phyloP scores from a whole-genome alignment of 164 flowering plant species.

The Annona squamosa region DNA sequence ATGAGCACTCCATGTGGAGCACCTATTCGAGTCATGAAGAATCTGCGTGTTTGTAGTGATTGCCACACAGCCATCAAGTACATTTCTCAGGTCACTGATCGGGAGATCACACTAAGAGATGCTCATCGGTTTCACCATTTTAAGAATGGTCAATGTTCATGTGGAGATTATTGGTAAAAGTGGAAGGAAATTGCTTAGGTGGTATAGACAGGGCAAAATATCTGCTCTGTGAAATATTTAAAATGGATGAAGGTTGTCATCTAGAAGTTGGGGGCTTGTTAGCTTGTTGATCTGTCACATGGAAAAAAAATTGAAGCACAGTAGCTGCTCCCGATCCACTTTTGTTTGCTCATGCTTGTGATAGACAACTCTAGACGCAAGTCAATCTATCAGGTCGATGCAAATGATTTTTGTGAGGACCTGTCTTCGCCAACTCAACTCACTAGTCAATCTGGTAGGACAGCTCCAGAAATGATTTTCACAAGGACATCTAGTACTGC shows the following conservation, averaged over 20 bases:
- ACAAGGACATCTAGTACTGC: neutral
- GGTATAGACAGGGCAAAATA: neutral
- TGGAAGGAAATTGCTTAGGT: neutral
- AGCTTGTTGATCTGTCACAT: neutral
- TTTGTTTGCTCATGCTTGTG: neutral
- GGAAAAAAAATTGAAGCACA: neutral
- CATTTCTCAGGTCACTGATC: conserved; percentile 32
- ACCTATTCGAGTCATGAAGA: conserved; percentile 40
- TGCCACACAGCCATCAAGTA: conserved; percentile 45
- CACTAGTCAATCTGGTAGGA: too few species aligned
- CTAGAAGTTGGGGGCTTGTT: neutral
- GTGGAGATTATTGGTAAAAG: conserved; percentile 49
- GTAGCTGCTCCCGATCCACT: neutral
- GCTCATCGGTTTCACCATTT: conserved; percentile 47
- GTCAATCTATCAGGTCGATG: too few species aligned
- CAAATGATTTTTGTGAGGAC: too few species aligned
- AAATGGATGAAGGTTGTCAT: neutral
- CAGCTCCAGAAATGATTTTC: too few species aligned
- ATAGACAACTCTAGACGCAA: neutral
- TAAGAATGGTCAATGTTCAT: conserved; percentile 44
- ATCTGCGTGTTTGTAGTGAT: conserved; percentile 44
- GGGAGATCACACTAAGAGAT: conserved; percentile 46
- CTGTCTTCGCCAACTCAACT: too few species aligned
- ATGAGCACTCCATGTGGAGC: conserved; percentile 27
- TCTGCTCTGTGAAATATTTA: neutral